Conservation (phyloP, 306 rosid genomes). For the Datisca glomerata region DNA sequence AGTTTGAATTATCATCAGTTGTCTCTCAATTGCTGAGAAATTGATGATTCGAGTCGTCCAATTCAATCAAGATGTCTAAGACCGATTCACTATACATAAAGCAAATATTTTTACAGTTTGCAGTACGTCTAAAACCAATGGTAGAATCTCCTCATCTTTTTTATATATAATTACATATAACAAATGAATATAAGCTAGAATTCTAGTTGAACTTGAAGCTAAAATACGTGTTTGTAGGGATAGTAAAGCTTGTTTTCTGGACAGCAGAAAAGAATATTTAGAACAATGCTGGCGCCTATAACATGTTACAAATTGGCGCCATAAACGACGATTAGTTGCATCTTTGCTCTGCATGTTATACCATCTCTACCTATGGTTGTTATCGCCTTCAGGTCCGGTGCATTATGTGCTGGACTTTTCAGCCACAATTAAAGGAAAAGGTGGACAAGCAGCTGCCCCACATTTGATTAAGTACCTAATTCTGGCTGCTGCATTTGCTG, state of each 20-base stretch:
- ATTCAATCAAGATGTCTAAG: too few relatives aligned
- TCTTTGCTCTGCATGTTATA: slow-evolving; percentile 23
- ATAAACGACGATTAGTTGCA: slow-evolving; percentile 19
- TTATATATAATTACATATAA: too few relatives aligned
- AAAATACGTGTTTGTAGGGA: too few relatives aligned
- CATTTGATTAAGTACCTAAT: slow-evolving; percentile 26
- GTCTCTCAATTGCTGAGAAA: too few relatives aligned
- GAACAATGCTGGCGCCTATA: slow-evolving; percentile 35
- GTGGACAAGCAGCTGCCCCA: slow-evolving; percentile 32
- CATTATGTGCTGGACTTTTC: slow-evolving; percentile 25
- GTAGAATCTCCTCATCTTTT: too few relatives aligned
- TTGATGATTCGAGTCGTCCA: too few relatives aligned
- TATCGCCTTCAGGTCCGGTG: slow-evolving; percentile 31
- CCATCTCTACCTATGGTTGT: slow-evolving; percentile 21
- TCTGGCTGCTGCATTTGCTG: slow-evolving; percentile 25
- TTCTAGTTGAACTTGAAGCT: too few relatives aligned
- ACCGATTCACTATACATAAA: too few relatives aligned
- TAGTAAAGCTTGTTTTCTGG: slow-evolving; percentile 35
- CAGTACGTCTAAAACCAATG: too few relatives aligned
- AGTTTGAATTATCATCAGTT: too few relatives aligned
- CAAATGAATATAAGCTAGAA: too few relatives aligned
- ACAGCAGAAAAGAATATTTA: slow-evolving; percentile 34
- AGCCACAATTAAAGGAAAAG: slow-evolving; percentile 24
- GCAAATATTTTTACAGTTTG: too few relatives aligned
- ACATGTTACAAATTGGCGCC: slow-evolving; percentile 22